Percentiles rank a stretch among this genome's conserved stretches.
Conservation (phyloP, 2,329 filamentous ascomycete species). For the Geosmithia flava region DNA sequence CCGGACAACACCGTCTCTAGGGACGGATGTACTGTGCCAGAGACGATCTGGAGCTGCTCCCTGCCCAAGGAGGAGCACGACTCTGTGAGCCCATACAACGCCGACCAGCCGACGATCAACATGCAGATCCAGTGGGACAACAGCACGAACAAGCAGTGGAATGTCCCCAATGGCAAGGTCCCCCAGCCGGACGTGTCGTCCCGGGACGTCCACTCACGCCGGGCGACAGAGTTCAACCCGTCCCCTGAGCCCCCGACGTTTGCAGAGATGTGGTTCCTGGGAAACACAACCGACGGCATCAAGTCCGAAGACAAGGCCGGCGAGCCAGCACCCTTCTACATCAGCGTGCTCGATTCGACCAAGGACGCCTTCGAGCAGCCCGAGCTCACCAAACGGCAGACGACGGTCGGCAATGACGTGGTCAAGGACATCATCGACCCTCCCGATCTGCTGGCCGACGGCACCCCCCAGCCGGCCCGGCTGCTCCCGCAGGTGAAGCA, state of each 20-base stretch:
- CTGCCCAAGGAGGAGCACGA: slow-evolving; percentile 67
- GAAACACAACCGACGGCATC: slow-evolving; percentile 72
- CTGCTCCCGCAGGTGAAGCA: slow-evolving; percentile 59
- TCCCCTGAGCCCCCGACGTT: slow-evolving; percentile 45
- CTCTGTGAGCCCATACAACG: slow-evolving; percentile 46
- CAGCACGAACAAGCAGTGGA: slow-evolving; percentile 37
- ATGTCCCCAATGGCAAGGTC: slow-evolving; percentile 25
- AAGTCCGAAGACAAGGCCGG: slow-evolving; percentile 57
- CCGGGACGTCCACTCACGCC: slow-evolving; percentile 9
- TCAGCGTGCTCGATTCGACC: slow-evolving; percentile 51
- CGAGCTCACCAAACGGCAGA: slow-evolving; percentile 10
- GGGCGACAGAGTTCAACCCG: slow-evolving; percentile 26
- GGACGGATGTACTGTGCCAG: slow-evolving; percentile 57
- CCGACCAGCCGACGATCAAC: slow-evolving; percentile 65
- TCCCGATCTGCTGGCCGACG: slow-evolving; percentile 52
- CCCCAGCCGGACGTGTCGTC: slow-evolving; percentile 13
- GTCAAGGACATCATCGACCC: slow-evolving; percentile 41
- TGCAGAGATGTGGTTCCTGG: slow-evolving; percentile 68
- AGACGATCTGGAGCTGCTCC: slow-evolving; percentile 76
- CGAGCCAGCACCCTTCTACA: slow-evolving; percentile 80
- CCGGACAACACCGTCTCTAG: slow-evolving; percentile 53
- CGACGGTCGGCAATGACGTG: slow-evolving; percentile 1
- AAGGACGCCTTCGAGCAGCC: slow-evolving; percentile 17
- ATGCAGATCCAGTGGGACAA: slow-evolving; percentile 67
- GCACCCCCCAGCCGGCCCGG: slow-evolving; percentile 58